Base-by-base conservation (phyloP, 352 stramenopile species). In the Phytophthora kernoviae region DNA sequence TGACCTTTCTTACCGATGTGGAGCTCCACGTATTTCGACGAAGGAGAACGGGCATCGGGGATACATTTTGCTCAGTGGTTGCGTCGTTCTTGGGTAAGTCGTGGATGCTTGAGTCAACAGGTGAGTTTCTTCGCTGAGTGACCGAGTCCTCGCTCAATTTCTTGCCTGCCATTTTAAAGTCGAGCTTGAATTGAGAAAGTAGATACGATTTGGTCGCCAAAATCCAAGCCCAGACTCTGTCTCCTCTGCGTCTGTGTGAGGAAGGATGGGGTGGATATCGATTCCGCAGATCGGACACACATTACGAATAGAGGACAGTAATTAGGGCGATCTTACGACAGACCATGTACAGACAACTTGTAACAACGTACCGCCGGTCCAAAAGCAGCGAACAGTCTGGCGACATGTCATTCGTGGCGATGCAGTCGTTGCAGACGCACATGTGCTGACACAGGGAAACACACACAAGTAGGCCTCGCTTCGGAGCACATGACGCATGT, bases 391-490 rank as follows among this genome's bases (percentile, higher is more conserved):
- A 49, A n/a, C 26, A 52, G n/a, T 73, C 48, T 1, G 60, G 40
- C 21, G 54, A 67, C 54, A 84, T 81, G 21, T 75, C 59, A 26
- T 84, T 65, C 6, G 50, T 40, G 8, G 60, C 45, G 47, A 86
- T 67, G 57, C 79, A 89, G 5, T 63, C 45, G 51, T 87, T 66
- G 56, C 79, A 89, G 22, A 79, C 67, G 51, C 75, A 83, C 54
- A 77, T 74, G 64, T 89, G 79, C 53, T 89, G 70, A 22, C 79
- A 89, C 2, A 77, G 77, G 62, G 84, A 89, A 58, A 89, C n/a
- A 77, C 7, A 89, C 77, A 22, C 68, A 68, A 0, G 42, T 70
- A 1, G 72, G 73, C 20, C 40, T 37, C 0, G 58, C 21, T n/a
- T 46, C 39, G 22, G 79, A 52, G 54, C 79, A 89, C 22, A 82